Evolutionary conservation across 176 grass and related monocot species (phyloP).

Genomic region (Raddia guianensis): DNA sequence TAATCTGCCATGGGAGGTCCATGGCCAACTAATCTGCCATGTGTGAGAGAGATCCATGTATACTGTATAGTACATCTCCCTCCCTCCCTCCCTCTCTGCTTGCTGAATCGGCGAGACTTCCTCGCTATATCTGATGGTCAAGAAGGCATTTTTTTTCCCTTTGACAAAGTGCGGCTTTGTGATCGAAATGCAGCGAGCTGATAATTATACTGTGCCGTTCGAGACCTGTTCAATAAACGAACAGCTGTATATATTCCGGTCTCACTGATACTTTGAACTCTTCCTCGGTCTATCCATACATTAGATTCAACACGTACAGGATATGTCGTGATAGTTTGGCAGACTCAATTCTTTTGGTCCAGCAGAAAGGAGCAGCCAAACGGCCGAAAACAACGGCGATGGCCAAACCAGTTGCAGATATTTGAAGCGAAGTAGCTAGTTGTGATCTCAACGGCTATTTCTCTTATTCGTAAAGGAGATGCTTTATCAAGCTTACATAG

Average conservation of each 20-base stretch:
- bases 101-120: not conserved
- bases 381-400: not conserved
- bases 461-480: not conserved
- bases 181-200: not conserved
- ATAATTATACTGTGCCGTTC: constrained; percentile 13
- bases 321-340: constrained; percentile 22
- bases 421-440: not conserved
- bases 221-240: constrained; percentile 1
- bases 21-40: not conserved
- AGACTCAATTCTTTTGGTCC: constrained; percentile 49
- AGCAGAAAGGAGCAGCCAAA: not conserved
- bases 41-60: not conserved
- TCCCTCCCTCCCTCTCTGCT: not conserved
- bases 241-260: not conserved
- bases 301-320: constrained; percentile 38
- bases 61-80: no score
- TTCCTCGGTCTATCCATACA: constrained; percentile 26
- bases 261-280: not conserved
- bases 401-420: not conserved
- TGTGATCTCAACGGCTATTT: constrained; percentile 17
- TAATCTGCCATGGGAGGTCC: not conserved
- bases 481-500: no score
- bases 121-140: constrained; percentile 11
- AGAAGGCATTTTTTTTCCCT: not conserved
- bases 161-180: not conserved